These are phyloP conservation scores for Lunasporangiospora selenospora DNA, from an alignment of 192 early-diverging fungal genomes.

Conservation along the genomic window DNA sequence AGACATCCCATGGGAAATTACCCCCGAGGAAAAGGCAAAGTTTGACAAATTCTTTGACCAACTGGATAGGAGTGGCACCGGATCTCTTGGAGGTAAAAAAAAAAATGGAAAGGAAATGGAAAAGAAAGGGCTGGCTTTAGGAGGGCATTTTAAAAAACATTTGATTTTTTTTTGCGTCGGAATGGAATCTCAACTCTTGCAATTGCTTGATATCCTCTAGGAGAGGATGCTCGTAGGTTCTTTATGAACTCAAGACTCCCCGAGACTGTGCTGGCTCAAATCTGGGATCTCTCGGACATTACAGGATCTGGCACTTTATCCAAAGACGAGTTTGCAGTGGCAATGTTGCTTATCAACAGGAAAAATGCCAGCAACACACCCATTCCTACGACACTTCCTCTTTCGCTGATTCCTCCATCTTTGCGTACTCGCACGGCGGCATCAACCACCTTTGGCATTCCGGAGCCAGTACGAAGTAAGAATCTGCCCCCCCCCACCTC, in stretches of 20 bases:
- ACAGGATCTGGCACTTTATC: slow-evolving; percentile 64
- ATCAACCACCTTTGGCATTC: too few species aligned
- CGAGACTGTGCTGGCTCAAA: slow-evolving; percentile 68
- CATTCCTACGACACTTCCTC: slow-evolving; percentile 63
- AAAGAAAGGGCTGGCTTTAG: too few species aligned
- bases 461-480: too few species aligned
- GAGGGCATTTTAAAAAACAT: too few species aligned
- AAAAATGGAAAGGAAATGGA: too few species aligned
- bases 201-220: too few species aligned
- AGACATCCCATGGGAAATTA: slow-evolving; percentile 74
- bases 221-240: slow-evolving; percentile 77
- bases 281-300: slow-evolving; percentile 83
- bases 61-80: slow-evolving; percentile 68
- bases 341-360: slow-evolving; percentile 80
- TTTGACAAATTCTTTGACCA: slow-evolving; percentile 80
- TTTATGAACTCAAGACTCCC: slow-evolving; percentile 83
- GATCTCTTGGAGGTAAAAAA: slow-evolving; percentile 73
- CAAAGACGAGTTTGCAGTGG: slow-evolving; percentile 80
- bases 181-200: neutral
- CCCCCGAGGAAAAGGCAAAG: slow-evolving; percentile 72
- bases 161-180: neutral
- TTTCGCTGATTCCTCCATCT: slow-evolving; percentile 63
- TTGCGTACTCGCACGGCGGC: slow-evolving; percentile 31
- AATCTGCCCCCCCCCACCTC: too few species aligned
- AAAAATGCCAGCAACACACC: slow-evolving; percentile 53